Evolutionary conservation across 2,329 filamentous ascomycete species (phyloP), one percentile per base, ranked within the genome.

Genomic region (Pestalotiopsis sp.): DNA sequence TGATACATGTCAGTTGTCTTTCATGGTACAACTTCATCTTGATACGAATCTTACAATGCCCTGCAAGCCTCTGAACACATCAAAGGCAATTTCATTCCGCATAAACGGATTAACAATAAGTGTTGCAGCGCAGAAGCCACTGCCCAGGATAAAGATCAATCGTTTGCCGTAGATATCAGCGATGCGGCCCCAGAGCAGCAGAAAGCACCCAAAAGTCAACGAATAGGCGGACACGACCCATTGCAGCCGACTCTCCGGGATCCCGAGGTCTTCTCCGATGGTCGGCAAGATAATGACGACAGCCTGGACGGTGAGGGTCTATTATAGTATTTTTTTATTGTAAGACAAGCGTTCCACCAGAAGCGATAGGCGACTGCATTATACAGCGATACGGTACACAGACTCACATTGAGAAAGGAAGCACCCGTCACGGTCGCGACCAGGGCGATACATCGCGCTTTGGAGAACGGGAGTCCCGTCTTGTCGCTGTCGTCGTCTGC

Each of bases 191-290:
- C 90, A 92, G 14, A 92, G 82, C 17, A 92, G 79, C 31, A 92
- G 79, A 74, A 92, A 91, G 77, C 90, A 92, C 61, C 89, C 90
- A 72, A 92, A 92, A 0, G 89, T 83, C 17, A 92, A 83, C 3
- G 87, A 84, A 74, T 92, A 92, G 0, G 89, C 86, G 0, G 90
- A 92, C 0, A 92, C 82, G 70, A 92, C 84, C 90, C 90, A 92
- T 79, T 91, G 89, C 68, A 88, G 83, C 17, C 89, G 83, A 31
- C 83, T 83, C 52, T 87, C 84, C 0, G 89, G 89, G 23, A 91
- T 88, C 65, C 77, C 69, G 4, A 91, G 81, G 12, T 86, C 85
- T 31, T 80, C 74, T 49, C 88, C 87, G 41, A 91, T 90, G n/a
- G 84, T 86, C 0, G 89, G 89, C 17, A 91, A 80, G 64, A 90